Evolutionary conservation across 495 filamentous ascomycete species (phyloP).

Genomic region (Umbilicaria muhlenbergii): DNA sequence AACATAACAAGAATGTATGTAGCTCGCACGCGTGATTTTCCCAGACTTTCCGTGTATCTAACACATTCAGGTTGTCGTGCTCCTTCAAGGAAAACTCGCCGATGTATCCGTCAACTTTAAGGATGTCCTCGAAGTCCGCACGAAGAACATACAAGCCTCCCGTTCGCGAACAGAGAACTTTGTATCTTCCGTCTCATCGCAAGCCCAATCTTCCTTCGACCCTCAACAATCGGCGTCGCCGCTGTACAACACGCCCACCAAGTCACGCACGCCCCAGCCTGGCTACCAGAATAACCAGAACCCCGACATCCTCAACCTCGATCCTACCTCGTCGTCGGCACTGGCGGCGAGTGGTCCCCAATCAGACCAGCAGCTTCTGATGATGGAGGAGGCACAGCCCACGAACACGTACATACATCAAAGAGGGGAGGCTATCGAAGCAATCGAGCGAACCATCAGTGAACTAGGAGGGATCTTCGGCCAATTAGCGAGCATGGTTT

Average conservation of each 20-base stretch:
- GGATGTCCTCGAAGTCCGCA: conserved; percentile 89
- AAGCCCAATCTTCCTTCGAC: conserved; percentile 49
- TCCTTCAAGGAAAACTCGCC: conserved; percentile 87
- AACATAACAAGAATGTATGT: conserved; percentile 85
- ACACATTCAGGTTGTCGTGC: conserved; percentile 49
- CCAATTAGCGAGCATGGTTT: conserved; percentile 93
- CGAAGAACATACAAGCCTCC: conserved; percentile 95
- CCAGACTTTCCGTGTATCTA: conserved; percentile 6
- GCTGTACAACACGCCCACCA: conserved; percentile 68
- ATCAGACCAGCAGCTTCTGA: conserved; percentile 73
- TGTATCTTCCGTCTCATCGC: conserved; percentile 72
- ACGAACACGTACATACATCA: conserved; percentile 84
- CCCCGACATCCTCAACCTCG: conserved; percentile 70
- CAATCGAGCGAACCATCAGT: conserved; percentile 87
- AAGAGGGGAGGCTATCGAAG: conserved; percentile 88
- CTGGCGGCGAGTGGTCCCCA: conserved; percentile 31
- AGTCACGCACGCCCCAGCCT: conserved; percentile 42
- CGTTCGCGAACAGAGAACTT: conserved; percentile 89
- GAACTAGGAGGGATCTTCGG: conserved; percentile 94
- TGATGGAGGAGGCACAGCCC: conserved; percentile 87
- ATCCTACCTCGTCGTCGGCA: conserved; percentile 48
- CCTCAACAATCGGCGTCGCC: conserved; percentile 53
- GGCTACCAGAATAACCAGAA: conserved; percentile 28
- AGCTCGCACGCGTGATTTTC: not conserved
- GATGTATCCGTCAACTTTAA: conserved; percentile 92